Evolutionary conservation across 176 grass and related monocot species (phyloP), one percentile per base, ranked within the genome.

Genomic region (Thinopyrum elongatum): DNA sequence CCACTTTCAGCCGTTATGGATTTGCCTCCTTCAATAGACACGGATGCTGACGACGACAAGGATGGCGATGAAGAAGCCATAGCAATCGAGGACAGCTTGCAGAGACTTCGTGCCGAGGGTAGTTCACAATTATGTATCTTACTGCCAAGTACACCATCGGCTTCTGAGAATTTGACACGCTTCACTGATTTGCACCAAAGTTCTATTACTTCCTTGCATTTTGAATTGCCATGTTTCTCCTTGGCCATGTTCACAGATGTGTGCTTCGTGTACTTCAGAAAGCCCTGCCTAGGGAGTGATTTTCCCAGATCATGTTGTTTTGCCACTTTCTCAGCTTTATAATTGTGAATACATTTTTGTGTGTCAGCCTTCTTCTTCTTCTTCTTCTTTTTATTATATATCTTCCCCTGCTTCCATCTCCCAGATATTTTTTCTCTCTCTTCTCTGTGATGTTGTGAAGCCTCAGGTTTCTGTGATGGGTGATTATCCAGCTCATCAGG

Each of bases 251-350:
- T 92, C 44, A 92, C 83, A 3, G 86, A 88, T 28, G 86, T 92
- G 83, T 63, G 83, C 35, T 74, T 86, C 11, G 72, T 86, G 46
- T 79, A 84, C 59, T 92, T 92, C 14, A 92, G 65, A 83, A 92
- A 89, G 79, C 86, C 83, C 19, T 79, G 89, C 89, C 78, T 79
- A 58, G 89, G 89, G 33, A 83, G 80, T 34, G 74, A 19, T 25
- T 87, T 90, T 73, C 65, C 70, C 55, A 86, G 42, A 16, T 74
- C 65, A 28, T 35, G 14, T 9, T 70, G 72, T 30, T 87, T 87
- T 16, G 68, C 66, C 28, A 14, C 76, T 62, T 87, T 90, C 60
- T 21, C 19, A 65, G 31, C 65, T 59, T 75, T 90, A 57, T 17
- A 68, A 59, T 34, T 87, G 44, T 65, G 65, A 3, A 74, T 46